Base-by-base conservation (phyloP, 495 filamentous ascomycete species). In the Penicillium simplicissimum region DNA sequence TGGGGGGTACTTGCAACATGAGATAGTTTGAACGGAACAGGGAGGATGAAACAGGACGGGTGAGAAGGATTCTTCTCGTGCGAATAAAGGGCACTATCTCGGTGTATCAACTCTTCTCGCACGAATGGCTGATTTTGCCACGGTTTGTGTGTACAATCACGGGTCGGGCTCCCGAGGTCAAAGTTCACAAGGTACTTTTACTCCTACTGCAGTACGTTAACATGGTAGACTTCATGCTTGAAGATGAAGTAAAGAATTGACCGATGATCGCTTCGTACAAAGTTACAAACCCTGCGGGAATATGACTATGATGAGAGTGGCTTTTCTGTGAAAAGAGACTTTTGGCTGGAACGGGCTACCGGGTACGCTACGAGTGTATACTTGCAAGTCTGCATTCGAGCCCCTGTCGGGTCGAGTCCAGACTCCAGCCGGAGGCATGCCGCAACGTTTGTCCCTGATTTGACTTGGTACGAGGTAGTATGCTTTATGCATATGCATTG, bases 361-460 rank as follows among this genome's bases (percentile, higher is more conserved):
- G 42, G 42, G 40, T 43, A 4, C 40, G 15, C 40, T 43, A 43
- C 40, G 37, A 42, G 8, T 1, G 15, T 17, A 17, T n/a, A 42
- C 38, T 42, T 42, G 17, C 13, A 21, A 5, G 19, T 38, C 36
- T 43, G 40, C 40, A n/a, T n/a, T n/a, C n/a, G n/a, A n/a, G n/a
- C n/a, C 40, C 40, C 40, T 43, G 40, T 45, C 42, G 42, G 21
- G 42, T 45, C 42, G 42, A 45, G 42, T 45, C 42, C 42, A 45
- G 42, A 23, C 42, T 45, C 28, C 4, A 19, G n/a, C 17, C 21
- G 3, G 13, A 6, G n/a, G n/a, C n/a, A 7, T 15, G 17, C 17
- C 23, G 42, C 42, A 23, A 21, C 17, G 17, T 21, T 45, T 45
- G 42, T 42, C n/a, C 14, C 19, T 45, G 23, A 19, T 42, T n/a